Conservation (phyloP, 1,284 basidiomycete species). For the Trametes pubescens region DNA sequence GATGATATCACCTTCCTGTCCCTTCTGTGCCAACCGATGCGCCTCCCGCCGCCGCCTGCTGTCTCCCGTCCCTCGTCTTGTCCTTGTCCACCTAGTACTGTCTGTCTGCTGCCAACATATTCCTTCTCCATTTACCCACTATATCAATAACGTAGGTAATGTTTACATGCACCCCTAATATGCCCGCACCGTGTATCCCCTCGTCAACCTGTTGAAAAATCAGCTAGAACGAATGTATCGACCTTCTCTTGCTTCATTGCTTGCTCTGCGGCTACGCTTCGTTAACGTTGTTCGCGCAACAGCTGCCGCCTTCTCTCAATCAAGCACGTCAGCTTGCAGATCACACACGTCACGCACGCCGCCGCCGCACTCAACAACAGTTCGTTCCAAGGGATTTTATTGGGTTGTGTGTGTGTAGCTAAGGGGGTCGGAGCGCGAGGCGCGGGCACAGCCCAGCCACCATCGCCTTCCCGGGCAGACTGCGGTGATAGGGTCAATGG, state of each 20-base stretch:
- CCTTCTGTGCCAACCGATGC: background rate
- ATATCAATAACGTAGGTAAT: conserved; percentile 33
- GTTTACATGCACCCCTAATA: conserved; percentile 28
- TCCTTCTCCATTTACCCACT: conserved; percentile 1
- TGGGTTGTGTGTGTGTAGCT: conserved; percentile 12
- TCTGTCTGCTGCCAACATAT: conserved; percentile 15
- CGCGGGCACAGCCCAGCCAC: conserved; percentile 42
- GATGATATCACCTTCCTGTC: conserved; percentile 7
- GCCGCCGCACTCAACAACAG: background rate
- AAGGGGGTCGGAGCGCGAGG: conserved; percentile 28
- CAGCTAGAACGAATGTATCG: conserved; percentile 9
- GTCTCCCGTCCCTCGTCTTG: background rate
- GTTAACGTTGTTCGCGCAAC: background rate
- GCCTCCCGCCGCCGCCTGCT: background rate
- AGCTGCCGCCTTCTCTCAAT: background rate
- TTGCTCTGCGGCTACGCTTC: too few relatives aligned
- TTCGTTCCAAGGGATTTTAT: conserved; percentile 32
- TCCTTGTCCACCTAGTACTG: conserved; percentile 10
- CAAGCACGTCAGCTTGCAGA: background rate
- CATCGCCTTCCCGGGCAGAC: conserved; percentile 20
- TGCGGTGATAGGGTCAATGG: conserved; percentile 20
- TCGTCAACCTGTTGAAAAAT: conserved; percentile 13
- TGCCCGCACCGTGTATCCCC: conserved; percentile 19
- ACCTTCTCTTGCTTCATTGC: background rate
- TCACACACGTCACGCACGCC: background rate